These are phyloP conservation scores for sunflower (Helianthus annuus) DNA, from an alignment of 129 eudicot genomes.

Conservation along the genomic window HanXRQr2.0-SUNRISE NC_035448.2:46824553-46825052, in stretches of 20 bases:
- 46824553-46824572: slow-evolving; percentile 55
- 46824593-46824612: background rate
- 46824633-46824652: slow-evolving; percentile 45
- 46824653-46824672: slow-evolving; percentile 32
- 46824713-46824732: slow-evolving; percentile 46
- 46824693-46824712: slow-evolving; percentile 59
- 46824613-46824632: slow-evolving; percentile 38
- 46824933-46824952: slow-evolving; percentile 46
- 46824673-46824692: slow-evolving; percentile 67
- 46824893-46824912: slow-evolving; percentile 67
- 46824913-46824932: slow-evolving; percentile 39
- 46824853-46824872: slow-evolving; percentile 86
- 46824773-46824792: slow-evolving; percentile 58
- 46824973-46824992: slow-evolving; percentile 76
- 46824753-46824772: slow-evolving; percentile 64
- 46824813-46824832: slow-evolving; percentile 85
- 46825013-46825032: slow-evolving; percentile 49
- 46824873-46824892: slow-evolving; percentile 73
- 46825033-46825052: slow-evolving; percentile 76
- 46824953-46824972: slow-evolving; percentile 54
- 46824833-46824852: slow-evolving; percentile 85
- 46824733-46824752: slow-evolving; percentile 48
- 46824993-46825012: slow-evolving; percentile 43
- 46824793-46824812: slow-evolving; percentile 55
- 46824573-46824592: slow-evolving; percentile 47